phyloP scores from a whole-genome alignment of 2,329 filamentous ascomycete species.

The Chalaropsis thielavioides region DNA sequence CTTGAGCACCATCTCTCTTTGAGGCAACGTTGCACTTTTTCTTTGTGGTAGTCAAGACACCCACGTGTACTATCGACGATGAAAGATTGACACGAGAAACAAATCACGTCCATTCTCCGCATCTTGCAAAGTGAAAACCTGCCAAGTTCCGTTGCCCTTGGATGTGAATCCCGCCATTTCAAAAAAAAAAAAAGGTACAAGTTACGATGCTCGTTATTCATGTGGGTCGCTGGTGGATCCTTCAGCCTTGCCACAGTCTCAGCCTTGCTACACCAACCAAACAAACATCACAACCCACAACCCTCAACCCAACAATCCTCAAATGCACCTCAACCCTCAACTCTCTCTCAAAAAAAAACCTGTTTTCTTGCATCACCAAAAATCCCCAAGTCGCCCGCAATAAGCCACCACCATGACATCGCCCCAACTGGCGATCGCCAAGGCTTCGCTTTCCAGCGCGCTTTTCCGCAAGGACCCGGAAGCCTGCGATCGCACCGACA shows the following conservation, averaged over 20 bases:
- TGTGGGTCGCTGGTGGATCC: background rate
- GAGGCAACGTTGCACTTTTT: too few relatives aligned
- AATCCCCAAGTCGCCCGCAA: background rate
- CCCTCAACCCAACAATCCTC: background rate
- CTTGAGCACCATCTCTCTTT: background rate
- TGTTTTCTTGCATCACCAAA: background rate
- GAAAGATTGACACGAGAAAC: too few relatives aligned
- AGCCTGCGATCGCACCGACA: conserved; percentile 51
- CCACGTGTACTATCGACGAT: too few relatives aligned
- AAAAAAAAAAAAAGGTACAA: too few relatives aligned
- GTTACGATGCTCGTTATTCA: too few relatives aligned
- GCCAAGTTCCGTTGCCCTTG: too few relatives aligned
- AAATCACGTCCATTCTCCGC: too few relatives aligned
- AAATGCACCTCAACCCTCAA: background rate
- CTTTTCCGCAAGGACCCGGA: conserved; percentile 62
- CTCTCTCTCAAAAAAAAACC: background rate
- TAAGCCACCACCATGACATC: conserved; percentile 27
- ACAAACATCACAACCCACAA: too few relatives aligned
- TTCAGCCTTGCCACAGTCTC: conserved; percentile 12
- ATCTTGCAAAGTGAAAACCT: too few relatives aligned
- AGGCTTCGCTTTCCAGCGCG: conserved; percentile 60
- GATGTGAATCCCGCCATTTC: too few relatives aligned
- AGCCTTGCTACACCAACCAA: too few relatives aligned
- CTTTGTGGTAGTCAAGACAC: too few relatives aligned
- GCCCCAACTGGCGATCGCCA: conserved; percentile 61